These are phyloP conservation scores for Chalciporus sphaerocephalus DNA, from an alignment of 768 basidiomycete genomes.

Conservation along the genomic window DNA sequence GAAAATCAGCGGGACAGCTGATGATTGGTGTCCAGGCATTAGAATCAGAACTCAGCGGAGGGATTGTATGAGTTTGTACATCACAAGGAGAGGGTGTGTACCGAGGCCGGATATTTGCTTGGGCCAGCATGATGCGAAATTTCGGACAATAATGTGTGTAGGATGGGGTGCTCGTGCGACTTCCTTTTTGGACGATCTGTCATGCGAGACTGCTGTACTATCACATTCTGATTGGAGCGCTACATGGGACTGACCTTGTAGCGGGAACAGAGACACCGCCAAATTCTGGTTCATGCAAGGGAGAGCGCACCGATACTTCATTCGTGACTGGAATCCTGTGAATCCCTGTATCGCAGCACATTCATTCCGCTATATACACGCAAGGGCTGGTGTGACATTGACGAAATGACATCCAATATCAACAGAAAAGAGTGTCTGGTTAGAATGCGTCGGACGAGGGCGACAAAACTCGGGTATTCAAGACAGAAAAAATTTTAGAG, in stretches of 20 bases:
- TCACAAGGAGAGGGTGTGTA: constrained; percentile 25
- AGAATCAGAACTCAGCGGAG: neutral
- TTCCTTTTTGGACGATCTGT: too few relatives aligned
- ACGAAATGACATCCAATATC: constrained; percentile 19
- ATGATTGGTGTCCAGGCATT: constrained; percentile 34
- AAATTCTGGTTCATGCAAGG: too few relatives aligned
- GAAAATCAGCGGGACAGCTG: constrained; percentile 40
- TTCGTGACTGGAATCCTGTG: too few relatives aligned
- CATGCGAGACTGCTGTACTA: too few relatives aligned
- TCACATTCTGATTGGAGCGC: too few relatives aligned
- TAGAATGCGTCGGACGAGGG: constrained; percentile 8
- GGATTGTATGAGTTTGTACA: neutral
- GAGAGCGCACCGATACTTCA: too few relatives aligned
- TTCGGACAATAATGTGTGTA: neutral
- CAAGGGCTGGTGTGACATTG: constrained; percentile 3
- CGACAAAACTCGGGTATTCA: constrained; percentile 11
- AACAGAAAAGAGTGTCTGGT: constrained; percentile 25
- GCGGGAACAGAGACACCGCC: too few relatives aligned
- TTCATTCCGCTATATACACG: constrained; percentile 12
- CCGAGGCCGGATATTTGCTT: constrained; percentile 16
- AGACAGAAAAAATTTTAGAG: constrained; percentile 3
- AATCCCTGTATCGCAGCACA: constrained; percentile 3
- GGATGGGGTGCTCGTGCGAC: too few relatives aligned
- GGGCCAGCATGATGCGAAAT: neutral
- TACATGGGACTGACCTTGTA: too few relatives aligned